Evolutionary conservation across 2,329 filamentous ascomycete genomes (phyloP).

Genomic region (Pyrenophora graminea): DNA sequence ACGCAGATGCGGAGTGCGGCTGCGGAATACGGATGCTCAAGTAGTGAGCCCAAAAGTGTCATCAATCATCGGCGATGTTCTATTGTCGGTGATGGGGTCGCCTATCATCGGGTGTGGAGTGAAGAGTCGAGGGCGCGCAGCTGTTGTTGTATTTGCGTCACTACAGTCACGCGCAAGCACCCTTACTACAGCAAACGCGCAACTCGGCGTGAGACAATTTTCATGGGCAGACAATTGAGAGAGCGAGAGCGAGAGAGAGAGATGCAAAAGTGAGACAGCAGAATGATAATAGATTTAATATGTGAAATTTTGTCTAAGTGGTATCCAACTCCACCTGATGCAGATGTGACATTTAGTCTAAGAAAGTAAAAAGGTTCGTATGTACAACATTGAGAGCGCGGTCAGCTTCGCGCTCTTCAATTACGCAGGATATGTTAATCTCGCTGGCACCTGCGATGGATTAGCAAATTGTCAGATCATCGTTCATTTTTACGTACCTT

Average conservation of each 20-base stretch:
- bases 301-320: slow-evolving; percentile 18
- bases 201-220: slow-evolving; percentile 5
- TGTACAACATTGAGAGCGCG: slow-evolving; percentile 95
- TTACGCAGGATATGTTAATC: slow-evolving; percentile 98
- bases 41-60: no score
- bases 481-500: slow-evolving; percentile 64
- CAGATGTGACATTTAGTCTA: slow-evolving; percentile 62
- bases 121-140: not conserved
- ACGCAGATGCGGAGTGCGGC: no score
- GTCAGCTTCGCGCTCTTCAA: slow-evolving; percentile 87
- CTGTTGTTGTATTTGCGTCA: not conserved
- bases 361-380: slow-evolving; percentile 93
- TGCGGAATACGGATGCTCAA: no score
- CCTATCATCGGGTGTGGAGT: not conserved
- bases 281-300: not conserved
- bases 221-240: not conserved
- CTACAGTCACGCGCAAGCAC: not conserved
- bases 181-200: slow-evolving; percentile 9
- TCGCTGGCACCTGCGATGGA: slow-evolving; percentile 79
- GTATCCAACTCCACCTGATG: slow-evolving; percentile 34
- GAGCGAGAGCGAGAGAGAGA: not conserved
- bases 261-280: not conserved
- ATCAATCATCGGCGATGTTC: no score
- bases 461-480: not conserved
- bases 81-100: no score